phyloP scores from a whole-genome alignment of 805 yeast genomes.

The Yarrowia hollandica region DNA sequence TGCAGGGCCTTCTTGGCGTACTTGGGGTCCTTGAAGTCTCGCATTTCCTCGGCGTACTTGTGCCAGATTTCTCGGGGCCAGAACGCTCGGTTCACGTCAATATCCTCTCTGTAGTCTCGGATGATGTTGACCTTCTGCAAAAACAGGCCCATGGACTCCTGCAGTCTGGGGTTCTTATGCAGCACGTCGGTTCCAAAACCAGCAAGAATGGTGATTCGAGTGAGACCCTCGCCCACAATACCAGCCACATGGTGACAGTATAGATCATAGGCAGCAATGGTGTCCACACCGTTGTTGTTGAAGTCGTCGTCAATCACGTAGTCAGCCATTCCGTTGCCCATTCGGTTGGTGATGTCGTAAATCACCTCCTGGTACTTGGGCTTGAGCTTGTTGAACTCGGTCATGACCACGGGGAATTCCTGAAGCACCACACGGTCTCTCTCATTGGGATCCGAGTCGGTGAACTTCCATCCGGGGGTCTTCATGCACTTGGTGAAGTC shows the following conservation, averaged over 20 bases:
- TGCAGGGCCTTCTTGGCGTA: conserved; percentile 56
- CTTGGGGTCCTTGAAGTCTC: conserved; percentile 57
- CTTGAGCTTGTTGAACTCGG: conserved; percentile 70
- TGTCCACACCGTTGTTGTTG: conserved; percentile 78
- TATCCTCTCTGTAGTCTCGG: conserved; percentile 90
- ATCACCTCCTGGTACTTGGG: conserved; percentile 77
- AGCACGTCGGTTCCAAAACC: conserved; percentile 60
- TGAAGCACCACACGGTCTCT: conserved; percentile 77
- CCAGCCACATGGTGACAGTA: conserved; percentile 99
- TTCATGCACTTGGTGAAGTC: conserved; percentile 63
- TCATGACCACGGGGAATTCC: conserved; percentile 69
- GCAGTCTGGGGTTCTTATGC: conserved; percentile 55
- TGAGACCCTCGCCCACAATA: conserved; percentile 92
- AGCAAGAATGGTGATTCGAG: conserved; percentile 77
- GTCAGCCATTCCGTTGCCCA: conserved; percentile 99
- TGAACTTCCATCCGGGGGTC: conserved; percentile 74
- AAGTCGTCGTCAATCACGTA: conserved; percentile 70
- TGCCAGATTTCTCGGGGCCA: conserved; percentile 97
- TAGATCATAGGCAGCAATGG: conserved; percentile 77
- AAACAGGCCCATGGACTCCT: conserved; percentile 90
- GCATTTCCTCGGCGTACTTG: conserved; percentile 63
- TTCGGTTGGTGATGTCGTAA: conserved; percentile 70
- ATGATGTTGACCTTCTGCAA: conserved; percentile 95
- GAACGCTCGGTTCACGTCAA: conserved; percentile 87
- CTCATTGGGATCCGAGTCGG: conserved; percentile 69